phyloP scores from a whole-genome alignment of 2,329 filamentous ascomycete genomes.

The Beauveria varroae region DNA sequence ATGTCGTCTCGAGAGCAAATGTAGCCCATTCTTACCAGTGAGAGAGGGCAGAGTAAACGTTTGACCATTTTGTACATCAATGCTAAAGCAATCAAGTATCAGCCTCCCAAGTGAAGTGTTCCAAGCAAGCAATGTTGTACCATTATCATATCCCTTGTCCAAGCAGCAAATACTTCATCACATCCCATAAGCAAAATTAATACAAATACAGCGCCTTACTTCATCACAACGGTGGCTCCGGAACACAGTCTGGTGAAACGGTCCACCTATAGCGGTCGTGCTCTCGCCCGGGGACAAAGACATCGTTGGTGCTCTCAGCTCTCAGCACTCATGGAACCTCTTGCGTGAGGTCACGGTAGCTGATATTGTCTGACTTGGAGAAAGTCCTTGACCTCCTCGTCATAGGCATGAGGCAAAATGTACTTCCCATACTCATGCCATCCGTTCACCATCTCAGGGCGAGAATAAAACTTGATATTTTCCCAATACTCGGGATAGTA shows the following conservation, averaged over 20 bases:
- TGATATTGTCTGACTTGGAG: not conserved
- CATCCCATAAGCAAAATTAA: not conserved
- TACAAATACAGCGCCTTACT: not conserved
- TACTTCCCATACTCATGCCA: slow-evolving; percentile 9
- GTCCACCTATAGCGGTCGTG: not conserved
- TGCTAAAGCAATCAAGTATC: not conserved
- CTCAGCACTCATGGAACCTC: not conserved
- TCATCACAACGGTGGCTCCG: not conserved
- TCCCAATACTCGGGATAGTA: slow-evolving; percentile 35
- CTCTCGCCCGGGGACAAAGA: not conserved
- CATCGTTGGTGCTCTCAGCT: not conserved
- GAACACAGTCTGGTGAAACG: not conserved
- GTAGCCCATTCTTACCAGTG: too few species aligned
- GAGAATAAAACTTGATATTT: slow-evolving; percentile 19
- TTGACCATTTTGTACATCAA: not conserved
- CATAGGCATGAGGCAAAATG: slow-evolving; percentile 2
- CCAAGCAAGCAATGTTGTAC: not conserved
- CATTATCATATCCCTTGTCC: not conserved
- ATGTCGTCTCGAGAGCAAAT: too few species aligned
- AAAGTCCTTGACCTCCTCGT: slow-evolving; percentile 1
- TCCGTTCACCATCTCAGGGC: not conserved
- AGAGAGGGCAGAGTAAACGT: too few species aligned
- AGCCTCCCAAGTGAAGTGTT: not conserved
- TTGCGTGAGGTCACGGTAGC: not conserved
- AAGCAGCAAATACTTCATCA: not conserved